phyloP scores from a whole-genome alignment of 768 basidiomycete species.

The Boletellus ananas region DNA sequence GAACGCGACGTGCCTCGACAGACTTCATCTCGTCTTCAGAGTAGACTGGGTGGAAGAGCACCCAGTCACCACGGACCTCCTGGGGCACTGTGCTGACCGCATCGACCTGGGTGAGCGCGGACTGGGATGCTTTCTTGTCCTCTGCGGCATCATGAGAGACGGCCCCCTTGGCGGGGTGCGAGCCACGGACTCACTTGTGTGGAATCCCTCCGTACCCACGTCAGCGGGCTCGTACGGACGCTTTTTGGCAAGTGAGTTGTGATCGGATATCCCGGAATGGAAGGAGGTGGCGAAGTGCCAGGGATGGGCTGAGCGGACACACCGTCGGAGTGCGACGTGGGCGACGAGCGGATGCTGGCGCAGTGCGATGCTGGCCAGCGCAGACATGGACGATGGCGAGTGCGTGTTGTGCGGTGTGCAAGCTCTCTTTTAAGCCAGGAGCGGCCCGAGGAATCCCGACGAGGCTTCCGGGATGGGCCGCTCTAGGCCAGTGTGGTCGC shows the following conservation, averaged over 20 bases:
- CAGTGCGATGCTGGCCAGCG: slow-evolving; percentile 9
- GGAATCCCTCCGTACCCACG: slow-evolving; percentile 35
- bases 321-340: slow-evolving; percentile 11
- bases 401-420: slow-evolving; percentile 1
- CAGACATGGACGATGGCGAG: slow-evolving; percentile 11
- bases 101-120: slow-evolving; percentile 27
- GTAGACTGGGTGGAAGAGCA: slow-evolving; percentile 92
- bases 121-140: slow-evolving; percentile 20
- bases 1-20: slow-evolving; percentile 49
- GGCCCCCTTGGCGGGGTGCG: background rate
- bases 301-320: slow-evolving; percentile 3
- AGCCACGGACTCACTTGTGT: slow-evolving; percentile 23
- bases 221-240: slow-evolving; percentile 18
- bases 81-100: slow-evolving; percentile 53
- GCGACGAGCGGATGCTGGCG: slow-evolving; percentile 6
- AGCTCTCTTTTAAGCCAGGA: slow-evolving; percentile 17
- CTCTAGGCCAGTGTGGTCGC: background rate
- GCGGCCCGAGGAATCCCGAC: slow-evolving; percentile 27
- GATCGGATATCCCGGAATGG: slow-evolving; percentile 24
- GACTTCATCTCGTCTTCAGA: slow-evolving; percentile 66
- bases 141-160: slow-evolving; percentile 15
- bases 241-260: slow-evolving; percentile 23
- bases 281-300: slow-evolving; percentile 12
- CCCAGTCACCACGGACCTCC: slow-evolving; percentile 75
- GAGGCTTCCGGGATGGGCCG: slow-evolving; percentile 19